Conservation (phyloP, 352 stramenopile species). For the Elongisporangium undulatum region DNA sequence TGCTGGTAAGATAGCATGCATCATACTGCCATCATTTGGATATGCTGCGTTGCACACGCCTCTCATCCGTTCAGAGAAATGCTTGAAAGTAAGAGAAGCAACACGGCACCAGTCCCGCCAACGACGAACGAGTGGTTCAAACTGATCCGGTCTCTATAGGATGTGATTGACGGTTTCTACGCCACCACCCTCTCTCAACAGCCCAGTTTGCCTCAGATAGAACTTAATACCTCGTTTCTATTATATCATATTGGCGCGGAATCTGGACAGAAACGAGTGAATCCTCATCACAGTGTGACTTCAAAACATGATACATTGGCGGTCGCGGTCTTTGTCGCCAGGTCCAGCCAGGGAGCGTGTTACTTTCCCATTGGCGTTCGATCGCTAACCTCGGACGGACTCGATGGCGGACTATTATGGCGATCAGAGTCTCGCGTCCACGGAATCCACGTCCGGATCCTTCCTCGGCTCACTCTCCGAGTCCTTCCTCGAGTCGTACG, state of each 20-base stretch:
- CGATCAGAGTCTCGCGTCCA: constrained; percentile 34
- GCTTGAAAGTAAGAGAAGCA: not conserved
- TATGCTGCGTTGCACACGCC: not conserved
- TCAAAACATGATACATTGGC: not conserved
- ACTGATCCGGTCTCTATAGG: not conserved
- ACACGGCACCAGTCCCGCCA: not conserved
- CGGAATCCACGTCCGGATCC: constrained; percentile 12
- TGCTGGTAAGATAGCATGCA: not conserved
- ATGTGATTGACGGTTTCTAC: not conserved
- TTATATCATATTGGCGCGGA: not conserved
- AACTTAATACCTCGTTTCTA: not conserved
- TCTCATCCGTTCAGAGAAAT: not conserved
- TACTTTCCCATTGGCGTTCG: not conserved
- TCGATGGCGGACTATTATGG: constrained; percentile 3
- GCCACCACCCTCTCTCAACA: not conserved
- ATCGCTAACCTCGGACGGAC: not conserved
- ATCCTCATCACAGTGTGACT: not conserved
- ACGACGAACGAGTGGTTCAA: not conserved
- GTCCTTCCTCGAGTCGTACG: constrained; percentile 39
- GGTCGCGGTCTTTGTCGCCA: not conserved
- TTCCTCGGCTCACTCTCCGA: constrained; percentile 42
- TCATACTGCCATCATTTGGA: not conserved
- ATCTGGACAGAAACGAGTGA: not conserved
- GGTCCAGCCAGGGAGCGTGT: not conserved
- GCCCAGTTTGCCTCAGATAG: too few relatives aligned